Base-by-base conservation (phyloP, 1,284 basidiomycete species). In the Apiotrichum brassicae region DNA sequence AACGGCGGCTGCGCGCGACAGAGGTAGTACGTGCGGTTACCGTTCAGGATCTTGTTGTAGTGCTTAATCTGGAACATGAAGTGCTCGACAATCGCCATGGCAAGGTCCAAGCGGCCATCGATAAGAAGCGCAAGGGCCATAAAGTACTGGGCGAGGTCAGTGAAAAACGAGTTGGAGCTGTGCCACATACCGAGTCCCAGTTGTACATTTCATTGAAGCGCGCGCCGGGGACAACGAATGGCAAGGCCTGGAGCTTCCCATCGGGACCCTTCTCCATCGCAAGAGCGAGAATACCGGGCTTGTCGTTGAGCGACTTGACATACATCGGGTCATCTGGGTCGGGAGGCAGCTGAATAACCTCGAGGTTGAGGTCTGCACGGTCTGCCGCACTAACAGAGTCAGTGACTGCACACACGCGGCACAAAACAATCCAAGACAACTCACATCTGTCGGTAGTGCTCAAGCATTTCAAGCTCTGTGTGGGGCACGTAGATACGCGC, bases 51-150 rank as follows among this genome's bases (percentile, higher is more conserved):
- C 71, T 94, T 97, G 77, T 87, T 86, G 71, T 97, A 97, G 75
- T 97, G 88, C 74, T 84, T 90, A 78, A 98, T 97, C 78, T 98
- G 90, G 70, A 98, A 98, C 66, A 97, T 87, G 75, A 97, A 98
- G 72, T 98, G 94, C 56, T 97, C 94, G 41, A 97, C 91, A 81
- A 95, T 93, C 61, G 89, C 88, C 75, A 91, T 90, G 8, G 94
- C 94, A 79, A 97, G 87, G 57, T 85, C 82, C 35, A 95, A 81
- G 64, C 92, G 84, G 24, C 90, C 92, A 70, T 98, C 94, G 22
- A 97, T 88, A 19, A 98, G 82, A 6, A 98, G 81, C 28, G 94
- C 94, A 23, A 98, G 60, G 18, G 68, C 68, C 64, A 71, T 71
- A 41, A 71, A 71, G 58, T 71, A 71, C 68, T 30, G 28, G n/a